Evolutionary conservation across 1,284 basidiomycete genomes (phyloP).

Genomic region (Sparassis latifolia): DNA sequence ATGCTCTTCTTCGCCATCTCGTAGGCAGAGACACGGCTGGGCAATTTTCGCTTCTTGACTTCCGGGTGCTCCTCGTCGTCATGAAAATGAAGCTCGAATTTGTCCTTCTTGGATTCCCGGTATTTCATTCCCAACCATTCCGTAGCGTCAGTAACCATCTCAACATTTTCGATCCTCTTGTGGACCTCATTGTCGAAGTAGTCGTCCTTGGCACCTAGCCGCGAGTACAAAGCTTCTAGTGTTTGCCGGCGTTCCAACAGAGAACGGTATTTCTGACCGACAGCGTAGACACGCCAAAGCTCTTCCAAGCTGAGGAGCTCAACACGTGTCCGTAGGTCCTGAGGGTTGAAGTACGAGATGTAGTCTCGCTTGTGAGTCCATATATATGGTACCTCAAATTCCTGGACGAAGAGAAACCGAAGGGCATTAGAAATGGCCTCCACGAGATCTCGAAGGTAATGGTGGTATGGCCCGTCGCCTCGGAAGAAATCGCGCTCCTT

Average conservation of each 20-base stretch:
- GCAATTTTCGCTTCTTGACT: constrained; percentile 68
- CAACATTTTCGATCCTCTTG: constrained; percentile 67
- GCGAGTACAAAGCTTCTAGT: constrained; percentile 58
- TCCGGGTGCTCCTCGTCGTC: constrained; percentile 58
- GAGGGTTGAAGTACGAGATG: constrained; percentile 70
- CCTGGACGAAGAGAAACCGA: constrained; percentile 80
- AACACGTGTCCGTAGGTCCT: constrained; percentile 44
- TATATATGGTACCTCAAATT: constrained; percentile 92
- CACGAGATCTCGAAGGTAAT: constrained; percentile 68
- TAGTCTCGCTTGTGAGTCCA: constrained; percentile 93
- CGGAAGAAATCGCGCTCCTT: constrained; percentile 75
- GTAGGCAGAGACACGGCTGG: constrained; percentile 83
- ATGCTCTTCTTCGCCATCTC: constrained; percentile 80
- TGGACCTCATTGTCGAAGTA: constrained; percentile 68
- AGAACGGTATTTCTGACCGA: constrained; percentile 86
- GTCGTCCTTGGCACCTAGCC: constrained; percentile 56
- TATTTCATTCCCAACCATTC: constrained; percentile 92
- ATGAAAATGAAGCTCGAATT: constrained; percentile 63
- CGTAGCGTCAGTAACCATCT: constrained; percentile 86
- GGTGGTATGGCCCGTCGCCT: constrained; percentile 47
- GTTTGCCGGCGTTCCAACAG: constrained; percentile 69
- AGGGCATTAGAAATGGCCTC: constrained; percentile 79
- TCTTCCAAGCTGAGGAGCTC: constrained; percentile 76
- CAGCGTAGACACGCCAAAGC: constrained; percentile 81
- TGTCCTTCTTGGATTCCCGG: constrained; percentile 69